These are phyloP conservation scores for Castanea crenata DNA, from an alignment of 306 rosid species.

Conservation along the genomic window DNA sequence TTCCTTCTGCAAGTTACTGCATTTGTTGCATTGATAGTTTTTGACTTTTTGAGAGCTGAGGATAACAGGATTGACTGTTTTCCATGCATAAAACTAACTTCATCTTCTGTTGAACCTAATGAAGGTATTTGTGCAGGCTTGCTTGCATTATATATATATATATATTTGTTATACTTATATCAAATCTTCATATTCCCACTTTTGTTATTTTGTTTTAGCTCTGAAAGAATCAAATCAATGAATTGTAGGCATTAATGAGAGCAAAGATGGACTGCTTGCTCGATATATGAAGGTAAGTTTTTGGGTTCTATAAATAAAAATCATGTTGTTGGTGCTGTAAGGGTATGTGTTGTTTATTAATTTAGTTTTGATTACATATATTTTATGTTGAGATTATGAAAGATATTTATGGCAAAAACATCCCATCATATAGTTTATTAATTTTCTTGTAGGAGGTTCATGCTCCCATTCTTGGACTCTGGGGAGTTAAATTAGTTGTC, in stretches of 20 bases:
- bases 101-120: slow-evolving; percentile 44
- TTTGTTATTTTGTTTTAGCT: slow-evolving; percentile 17
- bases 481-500: slow-evolving; percentile 81
- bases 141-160: not conserved
- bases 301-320: slow-evolving; percentile 6
- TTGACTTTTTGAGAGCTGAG: slow-evolving; percentile 80
- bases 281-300: slow-evolving; percentile 82
- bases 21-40: slow-evolving; percentile 77
- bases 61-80: slow-evolving; percentile 85
- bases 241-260: slow-evolving; percentile 53
- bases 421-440: slow-evolving; percentile 5
- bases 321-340: not conserved
- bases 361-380: slow-evolving; percentile 8
- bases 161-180: slow-evolving; percentile 1
- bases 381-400: slow-evolving; percentile 6
- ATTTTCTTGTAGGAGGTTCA: slow-evolving; percentile 72
- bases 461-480: slow-evolving; percentile 79
- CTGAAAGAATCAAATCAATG: slow-evolving; percentile 27
- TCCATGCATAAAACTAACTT: slow-evolving; percentile 73
- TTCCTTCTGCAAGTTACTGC: slow-evolving; percentile 93
- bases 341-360: slow-evolving; percentile 10
- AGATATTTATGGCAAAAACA: slow-evolving; percentile 4
- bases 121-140: slow-evolving; percentile 49
- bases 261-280: slow-evolving; percentile 67
- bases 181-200: slow-evolving; percentile 4